These are phyloP conservation scores for Petasospora rhodanensis DNA, from an alignment of 1,139 yeast species.

Conservation along the genomic window DNA sequence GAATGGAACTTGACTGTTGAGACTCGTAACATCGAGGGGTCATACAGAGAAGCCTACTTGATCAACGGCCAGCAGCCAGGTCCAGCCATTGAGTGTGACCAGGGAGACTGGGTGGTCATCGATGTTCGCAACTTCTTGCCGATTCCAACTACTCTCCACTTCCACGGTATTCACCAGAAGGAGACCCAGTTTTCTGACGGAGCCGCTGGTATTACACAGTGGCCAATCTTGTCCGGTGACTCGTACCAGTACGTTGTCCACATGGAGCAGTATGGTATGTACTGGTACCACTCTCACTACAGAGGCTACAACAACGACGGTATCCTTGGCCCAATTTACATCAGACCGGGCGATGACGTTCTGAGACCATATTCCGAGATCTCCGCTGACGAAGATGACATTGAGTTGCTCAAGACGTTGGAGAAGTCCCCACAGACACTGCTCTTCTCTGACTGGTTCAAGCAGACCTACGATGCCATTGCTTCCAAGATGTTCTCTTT, in stretches of 20 bases:
- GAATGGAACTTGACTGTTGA: no score
- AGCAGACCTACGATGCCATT: constrained; percentile 28
- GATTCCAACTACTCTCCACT: constrained; percentile 39
- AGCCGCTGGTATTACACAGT: constrained; percentile 40
- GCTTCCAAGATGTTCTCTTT: constrained; percentile 19
- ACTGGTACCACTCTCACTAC: constrained; percentile 50
- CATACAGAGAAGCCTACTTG: no score
- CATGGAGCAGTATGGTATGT: constrained; percentile 40
- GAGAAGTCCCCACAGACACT: constrained; percentile 29
- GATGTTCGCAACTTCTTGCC: constrained; percentile 38
- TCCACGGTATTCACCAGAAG: constrained; percentile 42
- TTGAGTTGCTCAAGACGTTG: constrained; percentile 18
- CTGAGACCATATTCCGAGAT: constrained; percentile 29
- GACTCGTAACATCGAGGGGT: no score
- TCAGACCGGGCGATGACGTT: constrained; percentile 26
- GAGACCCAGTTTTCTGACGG: constrained; percentile 40
- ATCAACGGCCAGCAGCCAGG: constrained; percentile 43
- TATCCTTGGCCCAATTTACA: constrained; percentile 37
- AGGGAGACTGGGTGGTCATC: constrained; percentile 41
- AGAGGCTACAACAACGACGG: constrained; percentile 43
- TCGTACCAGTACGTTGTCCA: constrained; percentile 35
- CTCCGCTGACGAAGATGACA: constrained; percentile 18
- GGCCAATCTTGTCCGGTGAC: constrained; percentile 34
- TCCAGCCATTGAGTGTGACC: constrained; percentile 43
- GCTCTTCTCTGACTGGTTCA: constrained; percentile 31